phyloP scores from a whole-genome alignment of 805 yeast genomes.

The Lachancea nothofagi region DNA sequence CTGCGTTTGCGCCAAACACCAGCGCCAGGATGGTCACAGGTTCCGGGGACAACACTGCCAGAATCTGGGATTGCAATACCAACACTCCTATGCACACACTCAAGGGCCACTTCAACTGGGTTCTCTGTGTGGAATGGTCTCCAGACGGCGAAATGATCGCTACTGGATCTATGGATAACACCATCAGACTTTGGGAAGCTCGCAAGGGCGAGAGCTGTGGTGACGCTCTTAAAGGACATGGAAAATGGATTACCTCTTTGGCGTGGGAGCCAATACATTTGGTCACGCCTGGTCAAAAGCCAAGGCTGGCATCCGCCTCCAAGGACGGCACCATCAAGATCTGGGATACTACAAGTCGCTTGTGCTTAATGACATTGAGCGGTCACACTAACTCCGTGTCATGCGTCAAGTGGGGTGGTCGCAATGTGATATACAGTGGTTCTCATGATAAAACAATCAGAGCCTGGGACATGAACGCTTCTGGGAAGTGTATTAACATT shows the following conservation, averaged over 20 bases:
- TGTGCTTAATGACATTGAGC: slow-evolving; percentile 61
- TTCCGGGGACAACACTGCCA: slow-evolving; percentile 92
- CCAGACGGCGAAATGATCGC: slow-evolving; percentile 90
- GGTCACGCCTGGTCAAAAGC: slow-evolving; percentile 56
- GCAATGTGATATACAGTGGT: slow-evolving; percentile 74
- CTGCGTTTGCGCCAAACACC: slow-evolving; percentile 89
- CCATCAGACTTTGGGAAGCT: slow-evolving; percentile 84
- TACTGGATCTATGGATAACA: slow-evolving; percentile 92
- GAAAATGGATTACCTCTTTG: slow-evolving; percentile 83
- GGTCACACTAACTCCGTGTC: slow-evolving; percentile 89
- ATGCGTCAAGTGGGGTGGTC: slow-evolving; percentile 97
- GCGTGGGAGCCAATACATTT: slow-evolving; percentile 94
- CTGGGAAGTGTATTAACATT: slow-evolving; percentile 73
- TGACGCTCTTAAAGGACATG: slow-evolving; percentile 69
- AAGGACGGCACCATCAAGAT: slow-evolving; percentile 85
- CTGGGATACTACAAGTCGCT: slow-evolving; percentile 78
- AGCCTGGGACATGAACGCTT: slow-evolving; percentile 75
- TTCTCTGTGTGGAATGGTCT: slow-evolving; percentile 82
- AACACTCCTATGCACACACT: slow-evolving; percentile 83
- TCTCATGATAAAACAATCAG: slow-evolving; percentile 93
- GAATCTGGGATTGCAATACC: slow-evolving; percentile 95
- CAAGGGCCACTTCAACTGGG: slow-evolving; percentile 89
- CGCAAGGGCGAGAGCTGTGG: slow-evolving; percentile 70
- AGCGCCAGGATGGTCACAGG: slow-evolving; percentile 87
- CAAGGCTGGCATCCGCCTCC: slow-evolving; percentile 78